Conservation (phyloP, 768 basidiomycete species). For the Suillus sp. region DNA sequence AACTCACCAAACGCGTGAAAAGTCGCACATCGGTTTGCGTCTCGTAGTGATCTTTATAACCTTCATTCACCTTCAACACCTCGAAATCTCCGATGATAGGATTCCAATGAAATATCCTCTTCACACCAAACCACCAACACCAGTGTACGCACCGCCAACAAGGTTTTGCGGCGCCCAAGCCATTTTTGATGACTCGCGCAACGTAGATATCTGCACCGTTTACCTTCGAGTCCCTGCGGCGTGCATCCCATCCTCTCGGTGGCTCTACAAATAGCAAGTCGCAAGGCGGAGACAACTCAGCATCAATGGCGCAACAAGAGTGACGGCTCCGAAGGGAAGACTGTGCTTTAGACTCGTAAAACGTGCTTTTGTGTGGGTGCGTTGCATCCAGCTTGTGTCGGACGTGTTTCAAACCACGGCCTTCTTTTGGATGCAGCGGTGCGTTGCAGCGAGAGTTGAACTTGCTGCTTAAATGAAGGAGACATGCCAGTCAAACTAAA, state of each 20-base stretch:
- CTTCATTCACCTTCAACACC: slow-evolving; percentile 49
- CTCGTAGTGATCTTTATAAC: slow-evolving; percentile 42
- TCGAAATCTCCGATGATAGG: slow-evolving; percentile 37
- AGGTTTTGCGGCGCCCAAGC: slow-evolving; percentile 52
- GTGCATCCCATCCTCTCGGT: slow-evolving; percentile 34
- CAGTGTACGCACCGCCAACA: slow-evolving; percentile 60
- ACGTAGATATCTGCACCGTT: slow-evolving; percentile 60
- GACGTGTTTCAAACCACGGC: slow-evolving; percentile 17
- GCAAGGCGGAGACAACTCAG: slow-evolving; percentile 4
- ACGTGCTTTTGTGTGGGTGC: neutral
- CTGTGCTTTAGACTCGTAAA: slow-evolving; percentile 1
- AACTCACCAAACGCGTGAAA: slow-evolving; percentile 46
- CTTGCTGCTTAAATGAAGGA: slow-evolving; percentile 55
- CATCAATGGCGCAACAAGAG: neutral
- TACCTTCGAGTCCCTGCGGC: slow-evolving; percentile 42
- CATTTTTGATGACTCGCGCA: slow-evolving; percentile 49
- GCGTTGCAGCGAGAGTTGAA: slow-evolving; percentile 42
- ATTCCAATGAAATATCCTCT: slow-evolving; percentile 58
- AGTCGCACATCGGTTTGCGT: slow-evolving; percentile 48
- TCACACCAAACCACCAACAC: slow-evolving; percentile 60
- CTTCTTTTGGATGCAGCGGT: slow-evolving; percentile 23
- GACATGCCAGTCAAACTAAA: slow-evolving; percentile 52
- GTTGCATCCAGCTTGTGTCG: slow-evolving; percentile 3
- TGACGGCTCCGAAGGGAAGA: neutral
- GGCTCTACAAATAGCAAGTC: slow-evolving; percentile 4